A percentile compares a stretch with the other conserved stretches of the same genome.
Evolutionary conservation across 495 filamentous ascomycete genomes (phyloP).

Genomic region (Collariella sp.): DNA sequence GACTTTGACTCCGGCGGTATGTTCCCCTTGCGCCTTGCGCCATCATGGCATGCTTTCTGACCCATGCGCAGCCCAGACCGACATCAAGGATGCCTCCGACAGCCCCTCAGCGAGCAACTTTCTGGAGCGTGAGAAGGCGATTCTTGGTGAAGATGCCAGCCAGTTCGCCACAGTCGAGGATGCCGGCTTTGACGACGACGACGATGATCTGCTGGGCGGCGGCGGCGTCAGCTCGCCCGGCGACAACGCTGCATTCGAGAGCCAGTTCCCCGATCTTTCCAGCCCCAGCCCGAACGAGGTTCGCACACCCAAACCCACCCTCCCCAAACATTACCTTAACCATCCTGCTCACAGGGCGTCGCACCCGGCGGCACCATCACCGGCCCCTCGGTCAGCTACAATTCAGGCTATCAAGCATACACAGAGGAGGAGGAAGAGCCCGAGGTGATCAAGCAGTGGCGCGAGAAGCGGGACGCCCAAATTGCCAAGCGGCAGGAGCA

Average conservation of each 20-base stretch:
- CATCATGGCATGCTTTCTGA: constrained; percentile 18
- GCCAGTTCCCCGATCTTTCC: constrained; percentile 77
- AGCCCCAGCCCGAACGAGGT: constrained; percentile 72
- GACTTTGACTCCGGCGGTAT: constrained; percentile 85
- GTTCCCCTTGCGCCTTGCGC: constrained; percentile 9
- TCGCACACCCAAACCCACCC: constrained; percentile 19
- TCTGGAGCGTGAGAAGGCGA: constrained; percentile 77
- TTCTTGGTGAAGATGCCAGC: constrained; percentile 83
- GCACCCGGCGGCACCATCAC: constrained; percentile 86
- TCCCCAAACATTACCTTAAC: constrained; percentile 16
- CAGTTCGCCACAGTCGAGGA: constrained; percentile 80
- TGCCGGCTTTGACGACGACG: constrained; percentile 53
- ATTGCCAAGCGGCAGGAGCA: constrained; percentile 69
- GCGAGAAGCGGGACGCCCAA: constrained; percentile 71
- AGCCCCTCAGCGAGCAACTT: constrained; percentile 62
- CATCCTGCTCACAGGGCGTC: constrained; percentile 49
- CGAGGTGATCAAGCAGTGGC: constrained; percentile 85
- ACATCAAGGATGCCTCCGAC: constrained; percentile 33
- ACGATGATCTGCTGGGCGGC: constrained; percentile 73
- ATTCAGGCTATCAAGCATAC: constrained; percentile 52
- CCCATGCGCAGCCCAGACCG: constrained; percentile 33
- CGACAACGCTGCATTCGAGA: constrained; percentile 68
- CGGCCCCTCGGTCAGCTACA: constrained; percentile 58
- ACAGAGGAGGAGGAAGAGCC: constrained; percentile 67
- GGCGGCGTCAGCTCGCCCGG: constrained; percentile 44